Percentiles rank a stretch among this genome's conserved stretches.
These are phyloP conservation scores for Lactarius quietus DNA, from an alignment of 768 basidiomycete genomes.

Conservation along the genomic window DNA sequence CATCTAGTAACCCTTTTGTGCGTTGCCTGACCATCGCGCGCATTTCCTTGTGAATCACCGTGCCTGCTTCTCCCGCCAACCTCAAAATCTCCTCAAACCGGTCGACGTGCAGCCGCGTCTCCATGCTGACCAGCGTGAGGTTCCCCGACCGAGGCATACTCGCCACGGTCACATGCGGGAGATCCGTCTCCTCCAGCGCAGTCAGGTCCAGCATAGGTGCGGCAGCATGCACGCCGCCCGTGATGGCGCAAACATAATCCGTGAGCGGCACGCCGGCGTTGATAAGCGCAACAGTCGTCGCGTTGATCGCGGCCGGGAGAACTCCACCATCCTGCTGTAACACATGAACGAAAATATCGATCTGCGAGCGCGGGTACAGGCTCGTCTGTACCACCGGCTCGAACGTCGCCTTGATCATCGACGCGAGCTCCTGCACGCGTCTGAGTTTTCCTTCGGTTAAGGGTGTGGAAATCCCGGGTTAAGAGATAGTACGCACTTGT, in stretches of 20 bases:
- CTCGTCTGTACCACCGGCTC: conserved; percentile 90
- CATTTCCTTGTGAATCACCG: conserved; percentile 83
- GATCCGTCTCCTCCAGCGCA: conserved; percentile 83
- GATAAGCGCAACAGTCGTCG: conserved; percentile 87
- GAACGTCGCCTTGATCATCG: conserved; percentile 89
- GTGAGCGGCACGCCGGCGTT: conserved; percentile 86
- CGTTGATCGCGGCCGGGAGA: conserved; percentile 90
- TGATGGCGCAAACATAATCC: conserved; percentile 89
- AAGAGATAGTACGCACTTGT: conserved; percentile 63
- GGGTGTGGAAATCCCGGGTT: background rate
- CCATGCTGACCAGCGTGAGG: conserved; percentile 87
- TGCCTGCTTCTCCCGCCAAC: conserved; percentile 72
- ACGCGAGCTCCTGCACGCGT: conserved; percentile 81
- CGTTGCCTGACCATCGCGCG: conserved; percentile 59
- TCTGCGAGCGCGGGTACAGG: conserved; percentile 91
- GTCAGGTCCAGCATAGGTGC: conserved; percentile 85
- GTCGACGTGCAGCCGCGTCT: conserved; percentile 90
- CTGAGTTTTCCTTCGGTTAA: conserved; percentile 37
- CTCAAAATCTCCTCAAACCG: conserved; percentile 87
- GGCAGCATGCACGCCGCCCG: conserved; percentile 81
- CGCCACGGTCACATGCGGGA: conserved; percentile 86
- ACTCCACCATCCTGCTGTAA: conserved; percentile 93
- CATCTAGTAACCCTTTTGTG: conserved; percentile 57
- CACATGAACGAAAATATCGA: conserved; percentile 91
- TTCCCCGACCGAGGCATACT: conserved; percentile 83